Conservation (phyloP, 257 asterid species). For the Primulina tabacum region DNA sequence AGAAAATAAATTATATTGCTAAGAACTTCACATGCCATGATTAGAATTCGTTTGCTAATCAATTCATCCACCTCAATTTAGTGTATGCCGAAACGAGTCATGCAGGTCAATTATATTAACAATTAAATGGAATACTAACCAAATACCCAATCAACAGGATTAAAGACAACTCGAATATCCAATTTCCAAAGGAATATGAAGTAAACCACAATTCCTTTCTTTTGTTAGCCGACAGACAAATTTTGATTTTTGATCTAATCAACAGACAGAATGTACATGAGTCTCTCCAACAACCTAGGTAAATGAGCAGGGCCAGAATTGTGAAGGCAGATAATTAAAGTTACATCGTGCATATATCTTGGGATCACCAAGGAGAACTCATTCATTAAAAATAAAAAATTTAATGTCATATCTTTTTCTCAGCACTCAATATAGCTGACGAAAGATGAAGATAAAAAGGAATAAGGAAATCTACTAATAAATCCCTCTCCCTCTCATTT, state of each 20-base stretch:
- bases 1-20: background rate
- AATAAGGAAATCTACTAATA: background rate
- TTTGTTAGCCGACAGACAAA: too few relatives aligned
- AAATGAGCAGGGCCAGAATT: too few relatives aligned
- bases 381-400: slow-evolving; percentile 10
- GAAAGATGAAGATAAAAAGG: background rate
- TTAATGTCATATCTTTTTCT: background rate
- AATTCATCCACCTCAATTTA: too few relatives aligned
- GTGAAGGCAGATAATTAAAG: too few relatives aligned
- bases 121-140: background rate
- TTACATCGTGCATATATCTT: background rate
- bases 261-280: too few relatives aligned
- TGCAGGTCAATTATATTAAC: background rate
- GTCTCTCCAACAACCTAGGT: too few relatives aligned
- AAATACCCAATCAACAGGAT: background rate
- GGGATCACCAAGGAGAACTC: background rate
- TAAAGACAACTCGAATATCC: background rate
- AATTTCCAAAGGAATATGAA: too few relatives aligned
- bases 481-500: background rate
- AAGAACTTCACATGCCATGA: background rate
- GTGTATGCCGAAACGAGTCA: too few relatives aligned
- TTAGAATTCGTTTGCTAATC: background rate
- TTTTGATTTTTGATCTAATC: too few relatives aligned
- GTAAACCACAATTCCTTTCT: too few relatives aligned
- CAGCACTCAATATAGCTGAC: slow-evolving; percentile 3